Conservation (phyloP, 2,329 filamentous ascomycete genomes). For the Chrysosporium keratinophilum region DNA sequence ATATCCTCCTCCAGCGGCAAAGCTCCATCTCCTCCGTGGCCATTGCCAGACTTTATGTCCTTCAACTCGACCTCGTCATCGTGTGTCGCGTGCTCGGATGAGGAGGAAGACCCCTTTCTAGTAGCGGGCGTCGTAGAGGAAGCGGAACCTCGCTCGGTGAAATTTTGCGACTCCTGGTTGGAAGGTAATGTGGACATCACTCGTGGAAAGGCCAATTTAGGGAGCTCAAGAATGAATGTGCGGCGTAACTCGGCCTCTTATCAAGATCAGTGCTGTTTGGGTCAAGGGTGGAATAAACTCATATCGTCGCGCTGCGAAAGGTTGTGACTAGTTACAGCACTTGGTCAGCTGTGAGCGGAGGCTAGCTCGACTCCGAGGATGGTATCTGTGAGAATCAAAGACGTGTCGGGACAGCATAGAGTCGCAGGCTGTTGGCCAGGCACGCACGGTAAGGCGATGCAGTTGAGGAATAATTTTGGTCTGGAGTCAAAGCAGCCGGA, state of each 20-base stretch:
- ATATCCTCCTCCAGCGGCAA: constrained; percentile 60
- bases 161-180: constrained; percentile 1
- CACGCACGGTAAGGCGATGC: too few species aligned
- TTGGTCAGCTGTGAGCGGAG: too few species aligned
- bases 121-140: neutral
- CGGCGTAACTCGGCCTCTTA: neutral
- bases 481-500: too few species aligned
- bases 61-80: constrained; percentile 33
- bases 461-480: too few species aligned
- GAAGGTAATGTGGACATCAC: constrained; percentile 7
- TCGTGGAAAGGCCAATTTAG: neutral
- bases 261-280: neutral
- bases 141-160: neutral
- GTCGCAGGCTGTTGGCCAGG: too few species aligned
- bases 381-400: neutral
- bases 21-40: constrained; percentile 25
- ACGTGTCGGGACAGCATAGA: too few species aligned
- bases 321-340: neutral
- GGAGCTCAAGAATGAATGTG: neutral
- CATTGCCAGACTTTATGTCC: constrained; percentile 24
- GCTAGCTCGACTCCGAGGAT: neutral
- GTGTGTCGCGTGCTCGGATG: constrained; percentile 9
- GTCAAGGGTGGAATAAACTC: neutral
- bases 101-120: neutral
- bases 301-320: neutral